Evolutionary conservation across 2,329 filamentous ascomycete species (phyloP).

Genomic region (Trichoderma pleuroti): DNA sequence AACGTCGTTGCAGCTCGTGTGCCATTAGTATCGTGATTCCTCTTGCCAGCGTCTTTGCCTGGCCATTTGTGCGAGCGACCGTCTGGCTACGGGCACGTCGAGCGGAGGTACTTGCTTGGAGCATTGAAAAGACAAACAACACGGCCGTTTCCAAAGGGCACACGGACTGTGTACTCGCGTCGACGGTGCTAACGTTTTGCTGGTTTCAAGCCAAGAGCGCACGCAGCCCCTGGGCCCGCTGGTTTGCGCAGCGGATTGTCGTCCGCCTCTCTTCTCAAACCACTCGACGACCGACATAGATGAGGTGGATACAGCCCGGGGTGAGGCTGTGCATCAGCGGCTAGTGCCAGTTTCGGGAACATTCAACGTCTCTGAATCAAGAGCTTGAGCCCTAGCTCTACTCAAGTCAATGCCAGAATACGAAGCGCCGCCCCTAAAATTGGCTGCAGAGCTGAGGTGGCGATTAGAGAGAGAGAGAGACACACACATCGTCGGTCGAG

Average conservation of each 20-base stretch:
- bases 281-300: constrained; percentile 7
- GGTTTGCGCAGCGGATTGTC: background rate
- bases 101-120: background rate
- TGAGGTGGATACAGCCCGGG: constrained; percentile 8
- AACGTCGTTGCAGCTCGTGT: background rate
- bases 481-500: background rate
- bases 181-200: background rate
- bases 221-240: constrained; percentile 1
- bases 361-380: background rate
- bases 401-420: background rate
- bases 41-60: background rate
- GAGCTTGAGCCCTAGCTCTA: background rate
- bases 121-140: background rate
- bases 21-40: background rate
- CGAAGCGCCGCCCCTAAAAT: constrained; percentile 7
- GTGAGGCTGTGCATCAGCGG: constrained; percentile 15
- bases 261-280: constrained; percentile 2
- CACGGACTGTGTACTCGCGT: background rate
- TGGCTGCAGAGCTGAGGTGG: background rate
- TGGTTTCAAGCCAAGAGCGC: constrained; percentile 10
- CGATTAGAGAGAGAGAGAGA: too few species aligned
- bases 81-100: background rate
- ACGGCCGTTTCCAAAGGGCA: background rate
- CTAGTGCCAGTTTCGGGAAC: constrained; percentile 12
- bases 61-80: background rate